A percentile compares a stretch with the other conserved stretches of the same genome.
Evolutionary conservation across 1,139 yeast species (phyloP).

Genomic region (Protomyces inundatus): DNA sequence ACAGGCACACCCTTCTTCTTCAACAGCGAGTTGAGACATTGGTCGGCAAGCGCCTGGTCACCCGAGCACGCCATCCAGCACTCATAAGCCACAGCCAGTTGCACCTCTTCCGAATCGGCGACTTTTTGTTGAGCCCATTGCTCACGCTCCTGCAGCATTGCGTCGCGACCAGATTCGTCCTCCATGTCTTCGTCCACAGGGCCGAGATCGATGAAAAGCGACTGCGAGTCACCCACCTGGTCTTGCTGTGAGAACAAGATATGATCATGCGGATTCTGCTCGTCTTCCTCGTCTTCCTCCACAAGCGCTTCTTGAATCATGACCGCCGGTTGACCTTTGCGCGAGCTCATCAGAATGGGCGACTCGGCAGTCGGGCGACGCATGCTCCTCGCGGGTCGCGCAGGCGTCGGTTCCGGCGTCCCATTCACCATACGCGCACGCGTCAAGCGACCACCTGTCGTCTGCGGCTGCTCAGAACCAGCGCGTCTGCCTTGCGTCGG

Average conservation of each 20-base stretch:
- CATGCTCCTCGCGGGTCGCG: too few species aligned
- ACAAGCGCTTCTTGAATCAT: not conserved
- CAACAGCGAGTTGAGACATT: not conserved
- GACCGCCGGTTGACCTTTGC: too few species aligned
- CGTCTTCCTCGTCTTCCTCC: not conserved
- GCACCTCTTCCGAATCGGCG: not conserved
- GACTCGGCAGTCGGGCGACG: too few species aligned
- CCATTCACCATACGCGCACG: too few species aligned
- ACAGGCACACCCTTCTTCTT: not conserved
- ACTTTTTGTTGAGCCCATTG: not conserved
- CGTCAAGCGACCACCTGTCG: too few species aligned
- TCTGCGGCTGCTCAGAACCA: too few species aligned
- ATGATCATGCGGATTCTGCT: too few species aligned
- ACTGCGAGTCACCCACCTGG: not conserved
- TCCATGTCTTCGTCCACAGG: not conserved
- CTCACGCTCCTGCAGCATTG: not conserved
- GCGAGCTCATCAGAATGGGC: too few species aligned
- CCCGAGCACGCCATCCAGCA: not conserved
- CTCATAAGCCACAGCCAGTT: not conserved
- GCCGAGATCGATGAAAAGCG: not conserved
- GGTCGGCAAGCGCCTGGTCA: not conserved
- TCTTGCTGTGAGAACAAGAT: not conserved
- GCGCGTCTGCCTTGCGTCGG: too few species aligned
- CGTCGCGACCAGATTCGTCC: too few species aligned
- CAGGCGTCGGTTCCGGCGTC: too few species aligned